Evolutionary conservation across 1,284 basidiomycete species (phyloP).

Genomic region (Gomphus bonarii): DNA sequence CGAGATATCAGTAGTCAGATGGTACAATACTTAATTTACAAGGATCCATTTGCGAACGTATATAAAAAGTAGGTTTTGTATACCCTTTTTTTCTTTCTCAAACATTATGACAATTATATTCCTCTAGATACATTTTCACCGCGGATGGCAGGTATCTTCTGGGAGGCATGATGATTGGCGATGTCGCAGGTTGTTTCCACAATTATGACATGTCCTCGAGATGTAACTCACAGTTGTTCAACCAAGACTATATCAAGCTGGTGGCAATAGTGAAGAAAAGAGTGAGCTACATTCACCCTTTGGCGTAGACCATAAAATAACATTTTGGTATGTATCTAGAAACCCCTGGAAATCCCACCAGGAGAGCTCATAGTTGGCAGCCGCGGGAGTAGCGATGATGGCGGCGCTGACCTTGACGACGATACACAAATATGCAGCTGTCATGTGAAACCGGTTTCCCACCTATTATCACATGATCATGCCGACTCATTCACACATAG

Average conservation of each 20-base stretch:
- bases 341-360: conserved; percentile 54
- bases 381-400: conserved; percentile 39
- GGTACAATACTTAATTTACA: conserved; percentile 57
- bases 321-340: conserved; percentile 24
- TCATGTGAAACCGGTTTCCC: conserved; percentile 27
- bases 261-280: conserved; percentile 65
- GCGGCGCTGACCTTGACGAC: conserved; percentile 59
- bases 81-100: not conserved
- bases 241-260: conserved; percentile 58
- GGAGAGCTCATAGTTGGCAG: conserved; percentile 49
- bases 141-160: conserved; percentile 64
- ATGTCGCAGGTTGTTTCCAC: conserved; percentile 19
- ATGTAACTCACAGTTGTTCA: conserved; percentile 20
- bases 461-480: not conserved
- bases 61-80: conserved; percentile 52
- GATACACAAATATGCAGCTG: conserved; percentile 66
- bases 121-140: conserved; percentile 53
- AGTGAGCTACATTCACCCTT: conserved; percentile 21
- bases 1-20: conserved; percentile 27
- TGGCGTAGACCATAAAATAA: not conserved
- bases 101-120: not conserved
- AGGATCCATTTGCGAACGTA: conserved; percentile 58
- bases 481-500: conserved; percentile 15
- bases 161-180: conserved; percentile 78
- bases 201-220: not conserved